Conservation (phyloP, 2,329 filamentous ascomycete species). For the Albifimbria verrucaria region DNA sequence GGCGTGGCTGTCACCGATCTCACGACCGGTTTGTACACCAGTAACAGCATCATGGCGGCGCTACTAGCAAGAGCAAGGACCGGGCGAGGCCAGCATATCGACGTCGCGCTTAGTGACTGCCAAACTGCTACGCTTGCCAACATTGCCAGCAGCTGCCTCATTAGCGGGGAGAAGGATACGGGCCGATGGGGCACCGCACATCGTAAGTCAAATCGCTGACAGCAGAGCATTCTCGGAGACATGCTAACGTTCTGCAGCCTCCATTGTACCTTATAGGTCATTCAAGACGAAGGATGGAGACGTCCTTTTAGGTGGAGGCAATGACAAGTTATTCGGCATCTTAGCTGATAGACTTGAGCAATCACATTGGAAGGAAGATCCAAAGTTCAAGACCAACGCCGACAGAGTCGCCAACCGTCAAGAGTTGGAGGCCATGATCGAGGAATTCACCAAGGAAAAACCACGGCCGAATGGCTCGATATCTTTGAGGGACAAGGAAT, state of each 20-base stretch:
- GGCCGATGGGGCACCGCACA: conserved; percentile 97
- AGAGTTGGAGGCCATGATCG: conserved; percentile 75
- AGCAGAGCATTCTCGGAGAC: background rate
- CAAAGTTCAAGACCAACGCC: conserved; percentile 59
- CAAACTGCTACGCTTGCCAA: conserved; percentile 95
- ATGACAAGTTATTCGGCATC: conserved; percentile 65
- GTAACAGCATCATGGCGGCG: conserved; percentile 93
- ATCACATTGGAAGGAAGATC: conserved; percentile 58
- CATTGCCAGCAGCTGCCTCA: conserved; percentile 85
- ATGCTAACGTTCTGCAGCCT: conserved; percentile 51
- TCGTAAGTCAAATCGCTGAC: conserved; percentile 53
- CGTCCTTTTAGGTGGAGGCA: conserved; percentile 69
- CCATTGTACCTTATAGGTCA: conserved; percentile 91
- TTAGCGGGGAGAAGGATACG: conserved; percentile 82
- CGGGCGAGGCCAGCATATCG: conserved; percentile 85
- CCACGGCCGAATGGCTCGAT: conserved; percentile 83
- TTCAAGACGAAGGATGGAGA: conserved; percentile 73
- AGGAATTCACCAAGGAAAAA: conserved; percentile 71
- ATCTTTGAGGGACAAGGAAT: conserved; percentile 87
- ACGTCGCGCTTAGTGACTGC: conserved; percentile 87
- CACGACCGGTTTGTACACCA: conserved; percentile 92
- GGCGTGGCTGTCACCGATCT: conserved; percentile 96
- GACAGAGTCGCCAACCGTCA: conserved; percentile 67
- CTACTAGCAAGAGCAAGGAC: conserved; percentile 72
- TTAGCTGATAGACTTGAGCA: conserved; percentile 58